A percentile compares a stretch with the other conserved stretches of the same genome.
These are phyloP conservation scores for Mortierella antarctica DNA, from an alignment of 192 early-diverging fungal genomes.

Conservation along the genomic window DNA sequence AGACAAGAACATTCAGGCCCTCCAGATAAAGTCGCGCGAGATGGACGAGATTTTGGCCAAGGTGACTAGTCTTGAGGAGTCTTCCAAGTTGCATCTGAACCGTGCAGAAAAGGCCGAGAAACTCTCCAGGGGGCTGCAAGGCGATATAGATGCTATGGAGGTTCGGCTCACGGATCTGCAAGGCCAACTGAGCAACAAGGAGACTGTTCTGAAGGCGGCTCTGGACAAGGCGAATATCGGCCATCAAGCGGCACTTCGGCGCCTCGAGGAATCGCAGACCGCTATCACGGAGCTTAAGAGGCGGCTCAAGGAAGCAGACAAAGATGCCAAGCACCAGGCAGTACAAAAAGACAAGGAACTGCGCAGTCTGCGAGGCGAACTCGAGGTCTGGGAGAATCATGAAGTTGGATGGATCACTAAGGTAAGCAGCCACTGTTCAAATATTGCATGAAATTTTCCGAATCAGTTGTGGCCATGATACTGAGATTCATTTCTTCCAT, in stretches of 20 bases:
- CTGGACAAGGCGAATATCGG: slow-evolving; percentile 13
- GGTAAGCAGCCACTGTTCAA: not conserved
- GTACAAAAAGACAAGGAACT: slow-evolving; percentile 14
- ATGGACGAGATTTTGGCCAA: slow-evolving; percentile 15
- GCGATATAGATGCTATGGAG: slow-evolving; percentile 1
- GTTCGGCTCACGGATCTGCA: slow-evolving; percentile 4
- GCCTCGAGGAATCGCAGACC: slow-evolving; percentile 1
- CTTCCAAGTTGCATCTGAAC: not conserved
- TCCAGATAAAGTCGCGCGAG: slow-evolving; percentile 4
- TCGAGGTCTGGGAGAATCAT: slow-evolving; percentile 34
- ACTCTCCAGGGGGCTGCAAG: slow-evolving; percentile 9
- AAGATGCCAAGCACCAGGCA: slow-evolving; percentile 8
- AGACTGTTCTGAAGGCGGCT: not conserved
- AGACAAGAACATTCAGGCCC: slow-evolving; percentile 1
- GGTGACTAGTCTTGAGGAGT: slow-evolving; percentile 15
- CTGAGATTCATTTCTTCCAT: not conserved
- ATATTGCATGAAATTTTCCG: no score
- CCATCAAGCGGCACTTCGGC: not conserved
- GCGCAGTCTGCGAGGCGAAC: not conserved
- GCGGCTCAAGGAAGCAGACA: slow-evolving; percentile 13
- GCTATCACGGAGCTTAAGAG: slow-evolving; percentile 7
- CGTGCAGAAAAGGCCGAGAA: slow-evolving; percentile 9
- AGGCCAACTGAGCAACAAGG: slow-evolving; percentile 13
- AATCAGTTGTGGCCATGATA: not conserved
- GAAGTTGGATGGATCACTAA: slow-evolving; percentile 29